Base-by-base conservation (phyloP, 208 protist species). In the Lotmaria passim region DNA sequence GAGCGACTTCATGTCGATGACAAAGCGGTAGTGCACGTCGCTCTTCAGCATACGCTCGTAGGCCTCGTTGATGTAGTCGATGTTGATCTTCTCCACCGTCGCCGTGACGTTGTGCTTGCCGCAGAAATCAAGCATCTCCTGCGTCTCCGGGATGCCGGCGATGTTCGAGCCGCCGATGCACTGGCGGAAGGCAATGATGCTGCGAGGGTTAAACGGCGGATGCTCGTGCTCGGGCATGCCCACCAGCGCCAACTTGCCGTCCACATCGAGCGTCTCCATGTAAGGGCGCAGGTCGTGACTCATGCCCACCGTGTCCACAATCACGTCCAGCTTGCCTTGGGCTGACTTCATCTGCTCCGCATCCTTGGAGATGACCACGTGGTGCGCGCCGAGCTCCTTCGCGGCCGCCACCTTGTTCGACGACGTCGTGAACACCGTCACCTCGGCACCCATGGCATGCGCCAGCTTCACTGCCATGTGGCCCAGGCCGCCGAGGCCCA, bases 401-500 rank as follows among this genome's bases (percentile, higher is more conserved):
- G 89, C 83, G 2, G 75, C 63, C 30, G 75, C 60, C 17, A 73
- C 71, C 62, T 97, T 97, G 17, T 58, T 64, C 5, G 69, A 26
- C 28, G 80, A 84, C n/a, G 75, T 85, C 39, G 86, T 89, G 75
- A 97, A 85, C 43, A 93, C 93, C 19, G 90, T 93, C 51, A 96
- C 91, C 43, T 94, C 78, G 31, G 79, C 83, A 43, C 94, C 94
- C 79, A 97, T 87, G 31, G 87, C 90, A 48, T 78, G 75, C 48
- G 78, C 86, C 48, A 94, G 79, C 80, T 98, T 90, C 64, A 98
- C 81, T 11, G 85, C 93, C 73, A 97, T 86, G 83, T 97, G 93
- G 43, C 93, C 93, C 12, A 97, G 83, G 6, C 93, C 93, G 56
- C 93, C 93, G 14, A 97, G 72, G 34, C 93, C 93, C 19, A 91